Evolutionary conservation across 306 rosid genomes (phyloP), one percentile per base, ranked within the genome.

Genomic region (Castanospermum australe): DNA sequence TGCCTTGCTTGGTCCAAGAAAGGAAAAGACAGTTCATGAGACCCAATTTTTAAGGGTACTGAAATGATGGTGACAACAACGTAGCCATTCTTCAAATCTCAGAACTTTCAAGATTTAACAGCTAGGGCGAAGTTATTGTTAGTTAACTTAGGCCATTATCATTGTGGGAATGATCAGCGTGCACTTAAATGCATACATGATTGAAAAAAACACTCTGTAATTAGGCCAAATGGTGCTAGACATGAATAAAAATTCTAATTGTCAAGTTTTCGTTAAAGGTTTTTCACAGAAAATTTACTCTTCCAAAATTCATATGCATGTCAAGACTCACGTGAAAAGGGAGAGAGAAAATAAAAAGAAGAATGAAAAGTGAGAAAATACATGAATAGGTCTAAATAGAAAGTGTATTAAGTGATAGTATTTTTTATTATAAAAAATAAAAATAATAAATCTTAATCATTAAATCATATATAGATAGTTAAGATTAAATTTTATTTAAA

Each of bases 41-140:
- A 78, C 21, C 73, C 67, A 60, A 62, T 62, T 79, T 28, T 79
- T 28, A 38, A 32, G 4, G n/a, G 25, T 4, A 6, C 10, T 14
- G 12, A 24, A 61, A 32, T 54, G 81, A 69, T 51, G 75, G 28
- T n/a, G 66, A 84, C 71, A 61, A 10, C 20, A 59, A 10, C 20
- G 48, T 6, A 32, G 2, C 63, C 44, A 1, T 30, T 51, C 15
- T 76, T 67, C 39, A 13, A 51, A 39, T 41, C 42, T 61, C 20
- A 22, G 2, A 68, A 45, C 67, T 13, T 38, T 25, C 30, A 67
- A 56, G 7, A 63, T n/a, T n/a, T 48, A 28, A 20, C 39, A n/a
- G 44, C 22, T 52, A 4, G 15, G 18, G 24, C 10, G 13, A 59
- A 59, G 48, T 11, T n/a, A 45, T 72, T 51, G 45, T 61, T 25